Conservation (phyloP, 2,329 filamentous ascomycete genomes). For the Calonectria leucothoes region DNA sequence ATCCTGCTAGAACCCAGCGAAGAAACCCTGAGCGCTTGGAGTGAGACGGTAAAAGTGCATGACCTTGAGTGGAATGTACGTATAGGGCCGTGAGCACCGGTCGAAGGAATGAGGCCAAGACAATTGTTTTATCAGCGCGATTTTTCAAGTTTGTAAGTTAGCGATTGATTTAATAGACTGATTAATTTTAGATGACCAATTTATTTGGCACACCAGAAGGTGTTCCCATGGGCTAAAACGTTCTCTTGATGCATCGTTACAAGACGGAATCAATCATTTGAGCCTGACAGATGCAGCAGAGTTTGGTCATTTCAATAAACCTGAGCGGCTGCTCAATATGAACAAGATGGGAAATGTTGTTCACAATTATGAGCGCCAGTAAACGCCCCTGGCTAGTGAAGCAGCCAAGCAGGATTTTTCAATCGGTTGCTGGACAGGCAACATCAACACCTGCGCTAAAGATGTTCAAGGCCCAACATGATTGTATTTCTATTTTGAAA, state of each 20-base stretch:
- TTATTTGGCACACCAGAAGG: neutral
- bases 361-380: neutral
- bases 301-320: neutral
- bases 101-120: neutral
- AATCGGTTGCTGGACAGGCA: too few species aligned
- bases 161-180: neutral
- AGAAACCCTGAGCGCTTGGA: neutral
- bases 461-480: neutral
- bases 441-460: neutral
- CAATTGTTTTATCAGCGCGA: neutral
- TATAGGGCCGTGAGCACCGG: neutral
- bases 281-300: neutral
- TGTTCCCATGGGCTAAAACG: neutral
- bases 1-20: neutral
- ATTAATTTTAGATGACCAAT: neutral
- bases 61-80: neutral
- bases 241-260: neutral
- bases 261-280: neutral
- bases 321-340: neutral
- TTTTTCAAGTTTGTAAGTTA: neutral
- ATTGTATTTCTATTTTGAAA: neutral
- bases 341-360: neutral
- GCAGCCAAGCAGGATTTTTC: too few species aligned
- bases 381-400: too few species aligned
- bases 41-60: neutral